These are phyloP conservation scores for Venturia aucupariae DNA, from an alignment of 2,329 filamentous ascomycete genomes.

Conservation along the genomic window DNA sequence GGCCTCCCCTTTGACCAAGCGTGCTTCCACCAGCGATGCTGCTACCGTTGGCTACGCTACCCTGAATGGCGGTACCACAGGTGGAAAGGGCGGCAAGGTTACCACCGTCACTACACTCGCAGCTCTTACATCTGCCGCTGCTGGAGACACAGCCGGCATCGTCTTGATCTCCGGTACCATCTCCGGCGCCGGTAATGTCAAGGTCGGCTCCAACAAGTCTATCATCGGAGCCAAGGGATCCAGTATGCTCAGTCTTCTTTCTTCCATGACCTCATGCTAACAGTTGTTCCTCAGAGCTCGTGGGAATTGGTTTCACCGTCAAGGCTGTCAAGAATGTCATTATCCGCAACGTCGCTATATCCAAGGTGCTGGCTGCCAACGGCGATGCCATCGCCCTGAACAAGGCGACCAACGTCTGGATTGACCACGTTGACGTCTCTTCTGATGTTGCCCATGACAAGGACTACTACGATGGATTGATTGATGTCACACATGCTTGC, in stretches of 20 bases:
- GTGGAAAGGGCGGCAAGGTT: slow-evolving; percentile 29
- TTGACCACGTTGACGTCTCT: slow-evolving; percentile 59
- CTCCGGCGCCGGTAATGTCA: slow-evolving; percentile 34
- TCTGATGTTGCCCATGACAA: slow-evolving; percentile 52
- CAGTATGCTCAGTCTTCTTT: slow-evolving; percentile 19
- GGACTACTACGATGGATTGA: slow-evolving; percentile 61
- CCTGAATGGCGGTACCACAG: slow-evolving; percentile 24
- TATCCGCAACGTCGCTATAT: slow-evolving; percentile 46
- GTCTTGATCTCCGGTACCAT: slow-evolving; percentile 40
- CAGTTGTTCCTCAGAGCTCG: slow-evolving; percentile 25
- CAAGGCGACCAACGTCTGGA: slow-evolving; percentile 45
- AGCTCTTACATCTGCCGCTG: slow-evolving; percentile 37
- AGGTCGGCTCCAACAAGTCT: slow-evolving; percentile 41
- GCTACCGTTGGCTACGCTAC: slow-evolving; percentile 12
- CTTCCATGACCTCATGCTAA: neutral
- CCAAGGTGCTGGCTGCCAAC: slow-evolving; percentile 37
- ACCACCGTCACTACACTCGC: slow-evolving; percentile 27
- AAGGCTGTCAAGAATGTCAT: slow-evolving; percentile 46
- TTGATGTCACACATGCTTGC: slow-evolving; percentile 54
- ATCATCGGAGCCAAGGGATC: slow-evolving; percentile 41
- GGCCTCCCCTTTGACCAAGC: slow-evolving; percentile 3
- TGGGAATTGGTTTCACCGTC: slow-evolving; percentile 39
- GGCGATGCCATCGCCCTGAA: slow-evolving; percentile 46
- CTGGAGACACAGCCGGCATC: slow-evolving; percentile 35
- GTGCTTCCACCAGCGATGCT: neutral